Percentiles rank a stretch among this genome's conserved stretches.
Conservation (phyloP, 2,329 filamentous ascomycete genomes). For the Venturia effusa region DNA sequence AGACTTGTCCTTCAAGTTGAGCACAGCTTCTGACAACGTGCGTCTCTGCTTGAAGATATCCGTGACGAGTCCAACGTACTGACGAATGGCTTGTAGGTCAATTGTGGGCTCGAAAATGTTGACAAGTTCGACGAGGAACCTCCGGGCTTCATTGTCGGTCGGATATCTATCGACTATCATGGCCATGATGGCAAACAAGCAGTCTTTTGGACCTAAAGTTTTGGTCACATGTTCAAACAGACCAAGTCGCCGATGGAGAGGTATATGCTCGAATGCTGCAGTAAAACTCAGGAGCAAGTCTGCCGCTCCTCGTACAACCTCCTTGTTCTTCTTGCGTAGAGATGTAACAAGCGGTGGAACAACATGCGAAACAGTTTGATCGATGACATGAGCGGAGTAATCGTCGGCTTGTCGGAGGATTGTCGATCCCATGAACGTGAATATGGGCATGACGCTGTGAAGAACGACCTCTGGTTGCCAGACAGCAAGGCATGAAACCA, state of each 20-base stretch:
- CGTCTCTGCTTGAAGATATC: conserved; percentile 5
- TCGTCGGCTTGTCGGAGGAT: conserved; percentile 89
- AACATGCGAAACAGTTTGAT: conserved; percentile 85
- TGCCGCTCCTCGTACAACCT: conserved; percentile 69
- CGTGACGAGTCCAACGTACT: conserved; percentile 4
- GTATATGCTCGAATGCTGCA: conserved; percentile 92
- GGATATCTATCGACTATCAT: conserved; percentile 89
- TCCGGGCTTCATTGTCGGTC: conserved; percentile 58
- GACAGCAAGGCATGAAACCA: conserved; percentile 77
- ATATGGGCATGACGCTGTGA: conserved; percentile 97
- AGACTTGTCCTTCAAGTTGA: conserved; percentile 12
- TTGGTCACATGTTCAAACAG: conserved; percentile 78
- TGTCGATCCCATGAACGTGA: conserved; percentile 93
- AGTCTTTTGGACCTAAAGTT: conserved; percentile 76
- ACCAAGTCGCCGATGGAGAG: conserved; percentile 68
- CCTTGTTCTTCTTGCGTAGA: conserved; percentile 65
- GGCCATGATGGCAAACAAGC: conserved; percentile 74
- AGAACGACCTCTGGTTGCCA: conserved; percentile 84
- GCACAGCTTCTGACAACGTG: conserved; percentile 31
- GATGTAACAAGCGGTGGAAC: conserved; percentile 85
- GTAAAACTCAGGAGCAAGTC: conserved; percentile 93
- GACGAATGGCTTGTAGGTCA: conserved; percentile 35
- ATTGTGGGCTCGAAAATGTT: conserved; percentile 60
- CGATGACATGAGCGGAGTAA: conserved; percentile 92
- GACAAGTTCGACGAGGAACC: conserved; percentile 66